Evolutionary conservation across 2,329 filamentous ascomycete species (phyloP), one percentile per base, ranked within the genome.

Genomic region (Parascedosporium putredinis): DNA sequence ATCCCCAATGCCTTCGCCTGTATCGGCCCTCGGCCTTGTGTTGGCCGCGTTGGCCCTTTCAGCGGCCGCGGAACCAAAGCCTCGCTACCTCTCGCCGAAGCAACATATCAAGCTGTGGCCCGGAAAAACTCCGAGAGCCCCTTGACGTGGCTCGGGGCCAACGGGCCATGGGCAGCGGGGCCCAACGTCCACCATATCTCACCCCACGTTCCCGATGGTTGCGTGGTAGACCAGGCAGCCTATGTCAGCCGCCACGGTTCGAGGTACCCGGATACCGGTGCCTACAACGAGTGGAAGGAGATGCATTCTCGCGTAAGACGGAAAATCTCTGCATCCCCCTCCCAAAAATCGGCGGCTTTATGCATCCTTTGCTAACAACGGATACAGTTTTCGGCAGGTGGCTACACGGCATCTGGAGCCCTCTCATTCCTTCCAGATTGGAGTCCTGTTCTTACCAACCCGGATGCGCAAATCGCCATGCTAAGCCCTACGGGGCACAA

Each of bases 241-340:
- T 83, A 80, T 53, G 64, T 79, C 29, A 69, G 72, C 2, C 73
- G 79, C 16, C 81, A 83, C 64, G 81, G 81, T 16, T 81, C 77
- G 38, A 70, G 80, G 38, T 85, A 76, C 57, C 80, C 79, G 1
- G 81, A 83, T 54, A 64, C 64, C 1, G 77, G 79, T 3, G 78
- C 81, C 4, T 82, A 83, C 52, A 64, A 66, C 4, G 69, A 70
- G 43, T 85, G 81, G 81, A 60, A 70, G 2, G 65, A 66, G 4
- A 67, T 76, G 63, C 62, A 68, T 38, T 55, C 65, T 2, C 65
- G 68, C 51, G 70, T 74, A 54, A 52, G 62, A 60, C 5, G 25
- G 33, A 2, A 12, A 12, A 12, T 33, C n/a, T 33, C 3, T 33
- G 3, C n/a, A 3, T 33, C n/a, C n/a, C n/a, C 7, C 3, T 33